Evolutionary conservation across 257 asterid species (phyloP), one percentile per base, ranked within the genome.

Genomic region (Solanum pennellii): DNA sequence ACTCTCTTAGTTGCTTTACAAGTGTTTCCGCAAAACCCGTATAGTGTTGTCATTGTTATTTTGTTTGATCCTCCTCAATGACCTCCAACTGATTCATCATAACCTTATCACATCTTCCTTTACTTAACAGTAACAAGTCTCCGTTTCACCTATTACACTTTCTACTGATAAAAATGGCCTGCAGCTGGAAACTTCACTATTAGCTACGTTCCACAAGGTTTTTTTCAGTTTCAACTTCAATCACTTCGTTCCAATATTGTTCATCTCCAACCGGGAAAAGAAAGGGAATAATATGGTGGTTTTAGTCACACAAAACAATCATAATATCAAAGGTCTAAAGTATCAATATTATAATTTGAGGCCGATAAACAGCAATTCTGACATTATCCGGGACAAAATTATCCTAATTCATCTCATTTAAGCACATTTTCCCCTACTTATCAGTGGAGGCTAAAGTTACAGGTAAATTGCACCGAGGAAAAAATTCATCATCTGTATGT

Each of bases 401-500:
- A 6, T 82, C 85, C 29, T 29, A 49, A 49, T 49, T 82, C 69
- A 31, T 10, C 37, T 49, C 68, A 59, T 80, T 29, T 82, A 82
- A 49, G 45, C 85, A 82, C 85, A 31, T 31, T 10, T 47, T 71
- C n/a, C n/a, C 88, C 87, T 86, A 88, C 83, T 89, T 72, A 77
- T 42, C 83, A 35, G 82, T 76, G 86, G 76, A 86, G 89, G 44
- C 89, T 69, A 88, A 82, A 75, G 83, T 66, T 84, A 79, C 84
- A 88, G 76, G 88, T 41, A 39, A 85, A 52, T 18, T 23, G 77
- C 12, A 25, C 35, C 20, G 31, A n/a, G 14, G 66, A 12, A 71
- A 45, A 44, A 31, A 9, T 3, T n/a, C 60, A 71, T 94, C 89
- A 97, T 93, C 94, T 95, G 89, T 95, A 97, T 23, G 91, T 87